Percentiles rank a stretch among this genome's conserved stretches.
Conservation (phyloP, 179 eudicot genomes). For the Corrigiola litoralis region DNA sequence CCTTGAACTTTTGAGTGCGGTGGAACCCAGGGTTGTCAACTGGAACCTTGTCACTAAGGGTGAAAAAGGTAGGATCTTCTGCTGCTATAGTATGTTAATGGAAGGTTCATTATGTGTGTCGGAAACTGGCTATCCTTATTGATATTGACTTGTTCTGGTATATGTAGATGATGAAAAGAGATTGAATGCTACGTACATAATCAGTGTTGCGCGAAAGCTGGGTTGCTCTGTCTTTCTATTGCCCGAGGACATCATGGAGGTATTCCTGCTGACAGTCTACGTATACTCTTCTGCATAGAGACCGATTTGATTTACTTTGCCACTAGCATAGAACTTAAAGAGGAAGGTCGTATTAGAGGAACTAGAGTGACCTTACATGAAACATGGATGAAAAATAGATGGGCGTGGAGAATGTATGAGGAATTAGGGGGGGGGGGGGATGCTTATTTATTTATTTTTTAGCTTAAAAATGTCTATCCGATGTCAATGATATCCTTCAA, state of each 20-base stretch:
- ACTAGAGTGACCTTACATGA: too few species aligned
- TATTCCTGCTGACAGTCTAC: constrained; percentile 1
- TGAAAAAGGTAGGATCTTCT: constrained; percentile 42
- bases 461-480: too few species aligned
- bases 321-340: too few species aligned
- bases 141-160: neutral
- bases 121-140: neutral
- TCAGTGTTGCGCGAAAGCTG: constrained; percentile 79
- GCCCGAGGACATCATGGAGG: constrained; percentile 91
- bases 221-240: constrained; percentile 78
- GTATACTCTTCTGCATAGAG: too few species aligned
- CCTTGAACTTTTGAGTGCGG: constrained; percentile 75
- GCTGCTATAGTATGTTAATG: neutral
- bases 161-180: constrained; percentile 70
- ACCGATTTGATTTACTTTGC: too few species aligned
- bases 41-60: constrained; percentile 93
- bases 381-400: too few species aligned
- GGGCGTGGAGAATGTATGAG: too few species aligned
- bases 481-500: neutral
- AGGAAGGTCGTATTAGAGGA: too few species aligned
- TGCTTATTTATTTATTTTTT: too few species aligned
- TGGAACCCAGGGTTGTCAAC: constrained; percentile 73
- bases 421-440: too few species aligned
- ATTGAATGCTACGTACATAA: constrained; percentile 74
- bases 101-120: neutral